Evolutionary conservation across 345 rosid genomes (phyloP).

Genomic region (Eucalyptus curtisii): DNA sequence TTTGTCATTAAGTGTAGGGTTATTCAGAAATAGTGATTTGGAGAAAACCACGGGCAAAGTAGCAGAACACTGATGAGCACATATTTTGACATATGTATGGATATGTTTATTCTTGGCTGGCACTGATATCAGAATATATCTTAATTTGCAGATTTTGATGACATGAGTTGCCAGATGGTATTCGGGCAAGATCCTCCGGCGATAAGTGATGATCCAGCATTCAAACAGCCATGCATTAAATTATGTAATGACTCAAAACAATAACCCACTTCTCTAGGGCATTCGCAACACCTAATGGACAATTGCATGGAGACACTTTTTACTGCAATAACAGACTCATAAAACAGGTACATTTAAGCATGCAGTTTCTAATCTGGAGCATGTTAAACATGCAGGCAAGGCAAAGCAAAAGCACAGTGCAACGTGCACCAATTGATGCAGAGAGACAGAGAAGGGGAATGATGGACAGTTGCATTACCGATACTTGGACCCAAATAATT

Average conservation of each 20-base stretch:
- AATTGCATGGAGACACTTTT: not conserved
- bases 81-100: not conserved
- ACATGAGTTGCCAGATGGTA: slow-evolving; percentile 91
- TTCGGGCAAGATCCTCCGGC: slow-evolving; percentile 80
- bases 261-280: not conserved
- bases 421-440: slow-evolving; percentile 21
- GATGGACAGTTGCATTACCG: not conserved
- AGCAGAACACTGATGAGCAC: not conserved
- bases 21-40: not conserved
- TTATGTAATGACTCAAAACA: slow-evolving; percentile 31
- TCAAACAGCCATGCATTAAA: slow-evolving; percentile 75
- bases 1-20: not conserved
- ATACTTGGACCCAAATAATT: not conserved
- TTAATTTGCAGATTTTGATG: slow-evolving; percentile 70
- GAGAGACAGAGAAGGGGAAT: not conserved
- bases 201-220: slow-evolving; percentile 58
- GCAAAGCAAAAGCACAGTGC: slow-evolving; percentile 37
- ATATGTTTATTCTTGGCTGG: not conserved
- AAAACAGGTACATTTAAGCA: not conserved
- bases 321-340: not conserved
- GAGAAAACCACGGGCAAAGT: not conserved
- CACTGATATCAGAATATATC: not conserved
- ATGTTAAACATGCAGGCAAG: slow-evolving; percentile 42
- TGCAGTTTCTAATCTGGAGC: not conserved
- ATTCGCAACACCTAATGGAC: not conserved